Evolutionary conservation across 352 stramenopile genomes (phyloP).

Genomic region (Pythium aristosporum): DNA sequence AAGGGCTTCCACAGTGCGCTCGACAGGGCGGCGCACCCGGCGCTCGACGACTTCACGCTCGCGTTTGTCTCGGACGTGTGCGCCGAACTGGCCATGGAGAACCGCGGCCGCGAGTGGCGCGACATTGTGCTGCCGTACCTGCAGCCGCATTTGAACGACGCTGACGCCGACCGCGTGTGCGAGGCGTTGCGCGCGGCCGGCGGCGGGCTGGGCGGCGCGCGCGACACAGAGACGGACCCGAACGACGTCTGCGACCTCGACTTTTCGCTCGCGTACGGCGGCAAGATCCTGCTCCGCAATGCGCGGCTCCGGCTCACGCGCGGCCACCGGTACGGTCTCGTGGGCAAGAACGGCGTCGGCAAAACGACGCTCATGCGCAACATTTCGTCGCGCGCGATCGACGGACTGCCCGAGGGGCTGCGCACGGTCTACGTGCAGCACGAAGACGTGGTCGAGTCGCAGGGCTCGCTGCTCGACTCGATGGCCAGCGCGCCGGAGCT

Average conservation of each 20-base stretch:
- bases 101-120: constrained; percentile 57
- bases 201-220: constrained; percentile 49
- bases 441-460: constrained; percentile 93
- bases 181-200: constrained; percentile 52
- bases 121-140: constrained; percentile 53
- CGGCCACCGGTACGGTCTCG: constrained; percentile 94
- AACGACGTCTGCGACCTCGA: constrained; percentile 74
- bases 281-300: constrained; percentile 97
- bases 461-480: constrained; percentile 65
- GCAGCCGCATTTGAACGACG: constrained; percentile 52
- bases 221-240: constrained; percentile 54
- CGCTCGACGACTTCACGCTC: constrained; percentile 51
- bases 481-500: constrained; percentile 72
- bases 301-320: constrained; percentile 93
- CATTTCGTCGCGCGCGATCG: constrained; percentile 88
- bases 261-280: constrained; percentile 73
- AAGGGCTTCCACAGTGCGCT: constrained; percentile 45
- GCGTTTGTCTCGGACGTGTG: constrained; percentile 66
- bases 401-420: constrained; percentile 89
- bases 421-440: constrained; percentile 97
- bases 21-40: constrained; percentile 45
- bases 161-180: constrained; percentile 46
- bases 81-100: constrained; percentile 54
- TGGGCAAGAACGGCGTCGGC: constrained; percentile 96
- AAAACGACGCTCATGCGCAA: constrained; percentile 96